phyloP scores from a whole-genome alignment of 768 basidiomycete genomes.

The Rhizopogon vinicolor region DNA sequence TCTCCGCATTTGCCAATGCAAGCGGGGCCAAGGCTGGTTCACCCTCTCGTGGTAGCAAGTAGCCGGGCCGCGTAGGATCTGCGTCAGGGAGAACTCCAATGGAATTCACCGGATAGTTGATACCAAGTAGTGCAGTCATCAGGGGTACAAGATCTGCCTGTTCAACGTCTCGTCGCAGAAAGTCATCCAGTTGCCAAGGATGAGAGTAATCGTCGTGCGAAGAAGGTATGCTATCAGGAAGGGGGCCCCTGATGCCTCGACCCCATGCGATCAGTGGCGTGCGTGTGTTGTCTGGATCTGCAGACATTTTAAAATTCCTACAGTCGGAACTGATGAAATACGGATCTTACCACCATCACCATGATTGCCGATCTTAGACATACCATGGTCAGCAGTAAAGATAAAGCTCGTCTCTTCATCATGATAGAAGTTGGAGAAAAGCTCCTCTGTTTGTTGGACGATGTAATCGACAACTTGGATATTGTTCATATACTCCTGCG shows the following conservation, averaged over 20 bases:
- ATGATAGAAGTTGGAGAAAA: constrained; percentile 59
- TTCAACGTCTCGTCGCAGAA: constrained; percentile 70
- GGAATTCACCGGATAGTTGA: constrained; percentile 75
- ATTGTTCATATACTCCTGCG: constrained; percentile 81
- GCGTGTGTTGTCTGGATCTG: constrained; percentile 84
- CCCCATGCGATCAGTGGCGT: constrained; percentile 87
- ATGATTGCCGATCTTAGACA: constrained; percentile 86
- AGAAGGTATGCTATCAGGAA: constrained; percentile 46
- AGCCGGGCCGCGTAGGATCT: constrained; percentile 56
- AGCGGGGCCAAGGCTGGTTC: constrained; percentile 48
- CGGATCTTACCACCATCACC: constrained; percentile 70
- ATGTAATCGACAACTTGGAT: constrained; percentile 76
- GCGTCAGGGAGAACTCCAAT: constrained; percentile 80
- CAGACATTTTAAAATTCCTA: constrained; percentile 1
- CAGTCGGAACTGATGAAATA: not conserved
- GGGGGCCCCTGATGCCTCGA: constrained; percentile 66
- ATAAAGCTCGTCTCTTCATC: constrained; percentile 70
- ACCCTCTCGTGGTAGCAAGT: constrained; percentile 43
- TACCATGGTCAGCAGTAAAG: constrained; percentile 89
- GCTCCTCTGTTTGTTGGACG: constrained; percentile 57
- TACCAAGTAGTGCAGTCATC: constrained; percentile 74
- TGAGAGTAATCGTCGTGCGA: constrained; percentile 70
- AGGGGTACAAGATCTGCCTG: constrained; percentile 80
- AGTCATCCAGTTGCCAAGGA: constrained; percentile 54
- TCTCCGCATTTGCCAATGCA: constrained; percentile 62